A percentile compares a stretch with the other conserved stretches of the same genome.
These are phyloP conservation scores for Stromatinia cepivora DNA, from an alignment of 2,329 filamentous ascomycete species.

Conservation along the genomic window DNA sequence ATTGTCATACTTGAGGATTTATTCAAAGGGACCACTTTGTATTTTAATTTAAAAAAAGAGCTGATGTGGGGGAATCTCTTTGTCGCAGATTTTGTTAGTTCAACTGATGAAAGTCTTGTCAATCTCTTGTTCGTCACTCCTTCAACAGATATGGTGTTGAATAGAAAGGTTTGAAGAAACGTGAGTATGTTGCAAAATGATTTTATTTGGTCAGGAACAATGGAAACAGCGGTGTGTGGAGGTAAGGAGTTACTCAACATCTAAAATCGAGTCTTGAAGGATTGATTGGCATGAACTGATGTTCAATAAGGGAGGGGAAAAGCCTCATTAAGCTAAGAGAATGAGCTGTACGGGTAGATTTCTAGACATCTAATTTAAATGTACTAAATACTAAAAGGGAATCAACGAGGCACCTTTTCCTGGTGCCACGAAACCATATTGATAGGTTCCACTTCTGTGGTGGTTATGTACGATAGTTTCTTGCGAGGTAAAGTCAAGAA, in stretches of 20 bases:
- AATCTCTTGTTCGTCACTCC: not conserved
- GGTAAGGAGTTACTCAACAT: constrained; percentile 3
- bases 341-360: not conserved
- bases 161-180: not conserved
- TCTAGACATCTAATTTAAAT: constrained; percentile 6
- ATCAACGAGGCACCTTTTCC: not conserved
- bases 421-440: constrained; percentile 7
- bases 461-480: not conserved
- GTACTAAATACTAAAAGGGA: not conserved
- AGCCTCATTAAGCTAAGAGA: constrained; percentile 1
- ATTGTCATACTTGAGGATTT: not conserved
- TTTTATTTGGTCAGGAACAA: not conserved
- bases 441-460: constrained; percentile 6
- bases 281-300: constrained; percentile 6
- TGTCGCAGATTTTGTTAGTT: constrained; percentile 3
- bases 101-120: not conserved
- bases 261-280: not conserved
- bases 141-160: not conserved
- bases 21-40: not conserved
- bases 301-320: not conserved
- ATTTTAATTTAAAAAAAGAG: constrained; percentile 2
- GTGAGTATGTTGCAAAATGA: not conserved
- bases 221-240: constrained; percentile 11
- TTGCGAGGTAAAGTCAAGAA: not conserved
- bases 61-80: constrained; percentile 16